Base-by-base conservation (phyloP, 306 rosid species). In the Acacia melanoxylon region DNA sequence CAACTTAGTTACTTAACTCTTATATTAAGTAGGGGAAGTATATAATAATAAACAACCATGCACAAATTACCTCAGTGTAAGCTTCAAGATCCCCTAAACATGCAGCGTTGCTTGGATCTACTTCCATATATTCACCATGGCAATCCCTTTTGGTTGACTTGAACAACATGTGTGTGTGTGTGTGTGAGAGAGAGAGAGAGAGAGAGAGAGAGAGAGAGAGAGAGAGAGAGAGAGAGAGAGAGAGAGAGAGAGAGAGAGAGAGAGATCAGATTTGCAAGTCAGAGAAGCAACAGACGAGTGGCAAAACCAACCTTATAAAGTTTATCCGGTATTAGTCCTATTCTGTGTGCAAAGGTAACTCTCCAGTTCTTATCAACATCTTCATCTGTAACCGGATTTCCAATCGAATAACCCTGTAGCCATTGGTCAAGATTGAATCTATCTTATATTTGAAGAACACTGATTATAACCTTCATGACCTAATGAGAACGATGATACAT, bases 131-230 rank as follows among this genome's bases (percentile, higher is more conserved):
- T 59, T 86, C 81, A 5, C 78, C 85, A 4, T 68, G 59, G 83
- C 87, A 86, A 72, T n/a, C 37, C 74, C 11, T 61, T 74, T 72
- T 37, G 22, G 48, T 20, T 40, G 83, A 83, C 89, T 86, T 77
- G 22, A 62, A 59, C 8, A 73, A 6, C 46, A 5, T 16, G 20
- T 37, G 41, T 6, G 41, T 35, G 3, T 2, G 66, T 25, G n/a
- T n/a, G n/a, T n/a, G n/a, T n/a, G n/a, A 1, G 3, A 1, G 4
- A 8, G 40, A 56, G 19, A 37, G 31, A 0, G 25, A 2, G 59
- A 46, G 46, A 14, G 52, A 46, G 52, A 46, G 2, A 51, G n/a
- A 1, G 3, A 1, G 4, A 8, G 40, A 56, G 19, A 37, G 31
- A 0, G 25, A 2, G 59, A 46, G 46, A 14, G 52, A 46, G 52